Base-by-base conservation (phyloP, 2,329 filamentous ascomycete species). In the Exophiala xenobiotica region DNA sequence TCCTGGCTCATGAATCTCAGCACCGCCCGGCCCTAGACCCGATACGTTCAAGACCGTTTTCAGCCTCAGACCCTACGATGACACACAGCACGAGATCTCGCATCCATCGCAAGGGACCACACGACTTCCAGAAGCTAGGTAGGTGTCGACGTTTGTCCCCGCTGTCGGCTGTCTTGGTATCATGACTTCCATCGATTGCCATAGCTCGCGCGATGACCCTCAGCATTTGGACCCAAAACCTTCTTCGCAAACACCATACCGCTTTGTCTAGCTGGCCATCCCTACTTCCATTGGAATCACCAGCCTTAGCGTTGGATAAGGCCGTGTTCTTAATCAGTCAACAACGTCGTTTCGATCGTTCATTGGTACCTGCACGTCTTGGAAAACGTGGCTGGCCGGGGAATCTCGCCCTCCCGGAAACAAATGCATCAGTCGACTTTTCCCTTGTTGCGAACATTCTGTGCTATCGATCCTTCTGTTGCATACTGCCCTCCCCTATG, bases 61-160 rank as follows among this genome's bases (percentile, higher is more conserved):
- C 55, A 57, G 55, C 55, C 55, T 57, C 55, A 57, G 48, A 52
- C 55, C 51, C 48, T 47, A 46, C 51, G 19, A 19, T 33, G 29
- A 33, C 29, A 33, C 5, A 12, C n/a, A 16, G 18, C 38, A 40
- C 38, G 38, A 40, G 38, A 40, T 40, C 38, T 40, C 18, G 19
- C 38, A 40, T 20, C 20, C 19, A 40, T 23, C 11, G 38, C 38
- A 40, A 23, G 19, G 19, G n/a, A 40, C 38, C 19, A 22, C 18
- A 18, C 38, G 9, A 33, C 20, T 40, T 20, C 23, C 24, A 35
- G 31, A 35, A 24, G 22, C 38, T 27, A n/a, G 45, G 47, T 45
- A 47, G 51, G 51, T 57, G 50, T 54, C 50, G 54, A 51, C 31
- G 39, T 45, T 42, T 38, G 45, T 46, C 49, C 40, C 51, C 50